These are phyloP conservation scores for Aspergillus clavatus DNA, from an alignment of 2,329 filamentous ascomycete species.

Conservation along the genomic window DNA sequence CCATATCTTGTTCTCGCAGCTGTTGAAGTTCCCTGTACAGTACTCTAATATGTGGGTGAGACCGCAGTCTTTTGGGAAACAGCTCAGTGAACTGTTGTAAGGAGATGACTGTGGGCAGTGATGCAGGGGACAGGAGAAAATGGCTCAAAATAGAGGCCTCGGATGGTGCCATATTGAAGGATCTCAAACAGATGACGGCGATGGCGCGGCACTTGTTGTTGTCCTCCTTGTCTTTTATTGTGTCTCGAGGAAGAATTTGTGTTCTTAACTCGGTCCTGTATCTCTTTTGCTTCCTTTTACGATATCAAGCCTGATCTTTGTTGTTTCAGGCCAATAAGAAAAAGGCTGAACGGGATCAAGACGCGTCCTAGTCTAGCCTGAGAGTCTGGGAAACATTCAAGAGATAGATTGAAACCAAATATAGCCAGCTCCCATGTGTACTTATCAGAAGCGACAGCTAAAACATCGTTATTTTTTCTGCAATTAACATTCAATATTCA, in stretches of 20 bases:
- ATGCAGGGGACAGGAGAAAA: constrained; percentile 72
- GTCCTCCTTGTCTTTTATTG: not conserved
- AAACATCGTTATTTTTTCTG: too few species aligned
- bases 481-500: not conserved
- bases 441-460: too few species aligned
- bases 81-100: constrained; percentile 70
- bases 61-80: constrained; percentile 64
- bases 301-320: not conserved
- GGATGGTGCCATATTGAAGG: constrained; percentile 61
- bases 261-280: not conserved
- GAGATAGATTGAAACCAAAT: too few species aligned
- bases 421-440: too few species aligned
- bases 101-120: constrained; percentile 67
- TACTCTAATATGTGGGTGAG: constrained; percentile 61
- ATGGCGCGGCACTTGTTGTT: not conserved
- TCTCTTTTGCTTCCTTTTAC: not conserved
- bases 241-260: not conserved
- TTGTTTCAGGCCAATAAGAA: not conserved
- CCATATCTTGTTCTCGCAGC: constrained; percentile 64
- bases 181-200: not conserved
- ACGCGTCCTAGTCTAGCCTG: not conserved
- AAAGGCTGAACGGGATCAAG: not conserved
- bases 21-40: constrained; percentile 77
- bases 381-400: not conserved
- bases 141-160: constrained; percentile 70